A percentile compares a stretch with the other conserved stretches of the same genome.
Conservation (phyloP, 306 rosid genomes). For the Prunus mume region DNA sequence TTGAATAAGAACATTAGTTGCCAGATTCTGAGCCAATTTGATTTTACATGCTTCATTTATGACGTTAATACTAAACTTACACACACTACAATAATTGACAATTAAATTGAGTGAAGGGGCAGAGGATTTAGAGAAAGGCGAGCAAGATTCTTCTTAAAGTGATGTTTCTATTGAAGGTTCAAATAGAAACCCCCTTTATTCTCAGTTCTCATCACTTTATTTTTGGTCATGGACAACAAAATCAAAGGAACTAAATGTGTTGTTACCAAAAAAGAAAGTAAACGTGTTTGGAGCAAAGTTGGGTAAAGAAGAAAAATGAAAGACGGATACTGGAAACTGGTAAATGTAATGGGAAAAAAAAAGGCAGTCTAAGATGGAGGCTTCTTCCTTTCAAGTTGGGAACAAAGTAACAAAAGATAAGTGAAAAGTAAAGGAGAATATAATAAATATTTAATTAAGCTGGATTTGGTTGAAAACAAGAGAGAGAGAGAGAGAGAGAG, state of each 20-base stretch:
- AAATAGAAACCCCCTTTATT: neutral
- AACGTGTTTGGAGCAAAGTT: neutral
- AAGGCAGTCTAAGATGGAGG: constrained; percentile 44
- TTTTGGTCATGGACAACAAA: neutral
- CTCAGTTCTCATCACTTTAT: neutral
- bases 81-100: no score
- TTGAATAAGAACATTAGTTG: no score
- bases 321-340: constrained; percentile 26
- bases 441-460: constrained; percentile 16
- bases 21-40: no score
- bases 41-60: no score
- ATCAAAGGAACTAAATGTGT: neutral
- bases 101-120: no score
- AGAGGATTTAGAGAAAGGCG: no score
- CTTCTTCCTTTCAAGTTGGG: constrained; percentile 43
- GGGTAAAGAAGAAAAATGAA: neutral
- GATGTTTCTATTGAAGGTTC: neutral
- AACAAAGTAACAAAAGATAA: constrained; percentile 28
- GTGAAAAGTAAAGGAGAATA: constrained; percentile 31
- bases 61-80: no score
- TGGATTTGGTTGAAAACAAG: constrained; percentile 26
- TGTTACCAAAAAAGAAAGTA: constrained; percentile 8
- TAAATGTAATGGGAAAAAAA: neutral
- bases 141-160: no score
- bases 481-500: no score